Percentiles rank a stretch among this genome's conserved stretches.
Conservation (phyloP, 345 rosid species). For the Eucalyptus urophylla region DNA sequence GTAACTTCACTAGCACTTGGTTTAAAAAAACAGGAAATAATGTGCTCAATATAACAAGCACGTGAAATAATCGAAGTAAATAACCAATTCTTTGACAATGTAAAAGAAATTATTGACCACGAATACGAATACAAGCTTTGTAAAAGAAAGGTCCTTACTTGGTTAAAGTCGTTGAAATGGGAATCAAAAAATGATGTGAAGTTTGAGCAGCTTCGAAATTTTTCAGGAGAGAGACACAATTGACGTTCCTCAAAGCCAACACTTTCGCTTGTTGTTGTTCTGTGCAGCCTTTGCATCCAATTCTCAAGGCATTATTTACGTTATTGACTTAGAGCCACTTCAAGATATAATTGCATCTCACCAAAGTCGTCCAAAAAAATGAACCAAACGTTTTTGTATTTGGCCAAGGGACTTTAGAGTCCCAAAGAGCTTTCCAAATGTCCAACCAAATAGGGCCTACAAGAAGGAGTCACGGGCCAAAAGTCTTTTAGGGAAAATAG, state of each 20-base stretch:
- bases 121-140: not conserved
- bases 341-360: no score
- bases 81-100: not conserved
- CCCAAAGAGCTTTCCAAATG: no score
- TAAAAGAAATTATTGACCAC: not conserved
- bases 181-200: not conserved
- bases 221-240: not conserved
- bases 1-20: not conserved
- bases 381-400: no score
- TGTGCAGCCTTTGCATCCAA: not conserved
- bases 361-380: no score
- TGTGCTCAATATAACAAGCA: not conserved
- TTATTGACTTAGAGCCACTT: not conserved
- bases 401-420: no score
- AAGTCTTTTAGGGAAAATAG: not conserved
- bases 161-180: not conserved
- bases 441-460: no score
- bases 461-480: fast-evolving
- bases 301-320: not conserved
- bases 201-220: not conserved
- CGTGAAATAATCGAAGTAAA: not conserved
- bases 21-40: not conserved
- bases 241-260: not conserved
- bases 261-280: not conserved
- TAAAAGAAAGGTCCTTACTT: not conserved